phyloP scores from a whole-genome alignment of 78 protist genomes.

The Emiliania huxleyi region DNA sequence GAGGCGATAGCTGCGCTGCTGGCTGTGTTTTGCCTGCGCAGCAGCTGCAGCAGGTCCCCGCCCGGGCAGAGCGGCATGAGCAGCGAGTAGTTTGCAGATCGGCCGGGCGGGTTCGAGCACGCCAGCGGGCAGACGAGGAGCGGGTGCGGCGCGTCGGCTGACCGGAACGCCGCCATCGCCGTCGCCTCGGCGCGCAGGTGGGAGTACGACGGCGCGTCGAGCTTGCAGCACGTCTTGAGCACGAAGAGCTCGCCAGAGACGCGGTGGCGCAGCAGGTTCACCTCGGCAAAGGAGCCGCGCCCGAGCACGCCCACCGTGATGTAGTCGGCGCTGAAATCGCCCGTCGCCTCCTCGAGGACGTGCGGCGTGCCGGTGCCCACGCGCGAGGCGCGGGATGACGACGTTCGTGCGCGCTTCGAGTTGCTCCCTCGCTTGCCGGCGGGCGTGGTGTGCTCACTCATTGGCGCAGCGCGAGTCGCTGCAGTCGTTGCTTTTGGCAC shows the following conservation, averaged over 20 bases:
- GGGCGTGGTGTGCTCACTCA: no score
- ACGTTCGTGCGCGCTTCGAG: no score
- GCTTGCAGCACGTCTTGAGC: slow-evolving; percentile 12
- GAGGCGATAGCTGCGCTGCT: no score
- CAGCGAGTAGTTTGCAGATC: neutral
- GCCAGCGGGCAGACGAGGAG: neutral
- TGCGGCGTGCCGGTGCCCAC: neutral
- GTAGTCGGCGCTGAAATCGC: neutral
- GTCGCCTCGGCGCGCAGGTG: slow-evolving; percentile 1
- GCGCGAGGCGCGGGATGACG: slow-evolving; percentile 4
- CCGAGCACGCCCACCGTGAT: slow-evolving; percentile 10
- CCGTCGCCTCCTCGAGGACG: neutral
- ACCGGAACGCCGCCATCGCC: neutral
- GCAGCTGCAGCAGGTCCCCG: slow-evolving; percentile 20
- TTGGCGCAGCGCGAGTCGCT: no score
- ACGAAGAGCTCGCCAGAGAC: neutral
- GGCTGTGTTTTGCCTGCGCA: slow-evolving; percentile 17
- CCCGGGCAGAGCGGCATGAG: slow-evolving; percentile 13
- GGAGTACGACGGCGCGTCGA: neutral
- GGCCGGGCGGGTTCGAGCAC: neutral
- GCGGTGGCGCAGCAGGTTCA: neutral
- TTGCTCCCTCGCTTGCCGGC: no score
- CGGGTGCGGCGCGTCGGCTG: neutral
- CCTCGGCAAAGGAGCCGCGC: neutral
- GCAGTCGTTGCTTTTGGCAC: no score